phyloP scores from a whole-genome alignment of 176 grass and related monocot species.

The sorghum (Sorghum bicolor) region Sorghum_bicolor_NCBIv3 NC_012872.2:72386501-72387000 shows the following conservation, averaged over 20 bases:
- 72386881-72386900: conserved; percentile 27
- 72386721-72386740: not conserved
- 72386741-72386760: not conserved
- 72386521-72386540: no score
- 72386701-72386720: not conserved
- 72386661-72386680: not conserved
- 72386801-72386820: not conserved
- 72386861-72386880: not conserved
- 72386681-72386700: not conserved
- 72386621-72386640: not conserved
- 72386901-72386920: conserved; percentile 6
- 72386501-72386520: no score
- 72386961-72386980: not conserved
- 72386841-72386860: not conserved
- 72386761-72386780: not conserved
- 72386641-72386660: not conserved
- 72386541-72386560: no score
- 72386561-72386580: no score
- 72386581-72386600: not conserved
- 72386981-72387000: conserved; percentile 4
- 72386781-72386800: not conserved
- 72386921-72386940: conserved; percentile 32
- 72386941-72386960: conserved; percentile 31
- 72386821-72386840: not conserved
- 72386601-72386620: not conserved